phyloP scores from a whole-genome alignment of 768 basidiomycete species.

The Rhodocollybia butyracea region DNA sequence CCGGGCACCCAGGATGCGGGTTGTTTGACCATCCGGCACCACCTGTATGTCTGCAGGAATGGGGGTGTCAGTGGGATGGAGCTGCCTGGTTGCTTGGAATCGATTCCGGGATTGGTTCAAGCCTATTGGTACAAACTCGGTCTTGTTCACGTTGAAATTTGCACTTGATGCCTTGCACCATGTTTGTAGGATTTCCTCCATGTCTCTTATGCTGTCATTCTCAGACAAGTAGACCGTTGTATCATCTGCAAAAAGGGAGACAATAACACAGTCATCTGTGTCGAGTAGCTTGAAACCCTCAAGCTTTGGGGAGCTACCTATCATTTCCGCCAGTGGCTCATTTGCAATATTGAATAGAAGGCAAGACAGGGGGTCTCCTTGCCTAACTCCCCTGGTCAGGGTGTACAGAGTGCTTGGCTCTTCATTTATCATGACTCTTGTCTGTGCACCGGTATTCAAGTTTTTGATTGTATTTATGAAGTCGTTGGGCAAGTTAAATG shows the following conservation, averaged over 20 bases:
- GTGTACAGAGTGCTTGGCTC: too few species aligned
- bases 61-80: neutral
- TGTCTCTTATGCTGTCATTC: neutral
- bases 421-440: constrained; percentile 23
- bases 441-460: constrained; percentile 17
- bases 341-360: constrained; percentile 21
- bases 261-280: neutral
- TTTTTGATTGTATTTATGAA: constrained; percentile 14
- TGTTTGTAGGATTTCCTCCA: neutral
- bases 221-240: too few species aligned
- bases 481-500: neutral
- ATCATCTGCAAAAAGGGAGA: constrained; percentile 25
- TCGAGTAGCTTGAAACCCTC: constrained; percentile 17
- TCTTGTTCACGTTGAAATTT: constrained; percentile 22
- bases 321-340: constrained; percentile 17
- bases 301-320: constrained; percentile 14
- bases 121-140: constrained; percentile 20
- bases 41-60: constrained; percentile 1
- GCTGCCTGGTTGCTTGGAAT: neutral
- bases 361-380: constrained; percentile 30
- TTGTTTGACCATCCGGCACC: neutral
- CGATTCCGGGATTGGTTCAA: neutral
- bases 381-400: constrained; percentile 24
- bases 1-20: constrained; percentile 4
- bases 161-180: constrained; percentile 14